These are phyloP conservation scores for Ustilago trichophora DNA, from an alignment of 1,284 basidiomycete species.

Conservation along the genomic window DNA sequence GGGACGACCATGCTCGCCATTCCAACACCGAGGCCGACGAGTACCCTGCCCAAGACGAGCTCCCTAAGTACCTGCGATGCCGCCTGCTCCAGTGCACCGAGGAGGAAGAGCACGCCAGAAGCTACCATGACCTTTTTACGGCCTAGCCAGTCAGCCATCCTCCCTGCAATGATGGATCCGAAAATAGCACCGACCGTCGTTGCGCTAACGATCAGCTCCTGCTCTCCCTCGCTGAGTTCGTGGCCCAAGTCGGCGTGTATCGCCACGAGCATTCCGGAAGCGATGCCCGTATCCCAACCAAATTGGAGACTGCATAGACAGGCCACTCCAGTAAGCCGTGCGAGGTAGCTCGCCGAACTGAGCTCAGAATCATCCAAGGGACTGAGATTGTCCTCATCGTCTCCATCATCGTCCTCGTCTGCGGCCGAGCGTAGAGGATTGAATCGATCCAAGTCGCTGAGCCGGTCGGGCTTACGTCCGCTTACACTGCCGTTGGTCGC, in stretches of 20 bases:
- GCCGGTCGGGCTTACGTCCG: slow-evolving; percentile 21
- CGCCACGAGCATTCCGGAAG: slow-evolving; percentile 55
- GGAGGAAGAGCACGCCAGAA: slow-evolving; percentile 51
- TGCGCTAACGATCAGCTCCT: slow-evolving; percentile 57
- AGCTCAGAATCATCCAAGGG: slow-evolving; percentile 30
- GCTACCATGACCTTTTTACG: slow-evolving; percentile 54
- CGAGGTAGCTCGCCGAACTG: slow-evolving; percentile 37
- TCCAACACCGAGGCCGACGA: slow-evolving; percentile 58
- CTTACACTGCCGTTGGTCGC: not conserved
- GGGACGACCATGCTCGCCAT: slow-evolving; percentile 55
- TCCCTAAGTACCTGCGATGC: slow-evolving; percentile 55
- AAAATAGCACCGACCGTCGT: slow-evolving; percentile 60
- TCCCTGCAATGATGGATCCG: slow-evolving; percentile 48
- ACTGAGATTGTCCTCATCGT: slow-evolving; percentile 4
- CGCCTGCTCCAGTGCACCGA: slow-evolving; percentile 57
- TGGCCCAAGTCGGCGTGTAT: slow-evolving; percentile 54
- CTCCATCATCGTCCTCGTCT: slow-evolving; percentile 2
- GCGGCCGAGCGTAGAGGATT: too few relatives aligned
- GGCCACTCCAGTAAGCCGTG: slow-evolving; percentile 44
- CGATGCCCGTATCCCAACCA: slow-evolving; percentile 55
- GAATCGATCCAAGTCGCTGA: too few relatives aligned
- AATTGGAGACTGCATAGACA: slow-evolving; percentile 52
- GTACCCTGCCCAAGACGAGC: slow-evolving; percentile 52
- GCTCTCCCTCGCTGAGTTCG: slow-evolving; percentile 52
- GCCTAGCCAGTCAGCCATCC: slow-evolving; percentile 51